These are phyloP conservation scores for Aurifilum marmelostoma DNA, from an alignment of 2,329 filamentous ascomycete species.

Conservation along the genomic window DNA sequence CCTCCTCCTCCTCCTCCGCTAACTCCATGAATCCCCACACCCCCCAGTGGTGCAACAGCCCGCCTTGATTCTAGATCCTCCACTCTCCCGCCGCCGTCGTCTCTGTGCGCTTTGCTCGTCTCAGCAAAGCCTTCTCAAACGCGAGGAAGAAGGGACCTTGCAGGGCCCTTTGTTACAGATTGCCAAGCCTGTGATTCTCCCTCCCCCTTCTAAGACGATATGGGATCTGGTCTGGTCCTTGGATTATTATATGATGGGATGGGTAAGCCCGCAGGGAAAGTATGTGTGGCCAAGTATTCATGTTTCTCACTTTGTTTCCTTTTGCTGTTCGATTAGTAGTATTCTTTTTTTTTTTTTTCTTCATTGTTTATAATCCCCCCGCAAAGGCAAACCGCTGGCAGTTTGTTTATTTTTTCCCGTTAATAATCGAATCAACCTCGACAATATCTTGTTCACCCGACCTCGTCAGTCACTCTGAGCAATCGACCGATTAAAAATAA, in stretches of 20 bases:
- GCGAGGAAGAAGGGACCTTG: not conserved
- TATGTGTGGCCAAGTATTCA: too few species aligned
- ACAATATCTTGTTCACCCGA: not conserved
- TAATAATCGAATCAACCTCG: not conserved
- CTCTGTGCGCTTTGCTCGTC: not conserved
- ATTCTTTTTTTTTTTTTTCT: not conserved
- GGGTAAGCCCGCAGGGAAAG: too few species aligned
- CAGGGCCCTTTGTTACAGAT: constrained; percentile 7
- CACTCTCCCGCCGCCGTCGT: too few species aligned
- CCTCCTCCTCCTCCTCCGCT: too few species aligned
- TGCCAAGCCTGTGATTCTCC: constrained; percentile 1
- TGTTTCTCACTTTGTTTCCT: not conserved
- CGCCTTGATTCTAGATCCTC: not conserved
- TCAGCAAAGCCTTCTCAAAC: not conserved
- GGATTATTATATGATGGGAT: too few species aligned
- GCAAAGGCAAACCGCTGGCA: not conserved
- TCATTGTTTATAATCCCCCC: too few species aligned
- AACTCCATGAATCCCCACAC: not conserved
- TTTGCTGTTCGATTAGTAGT: not conserved
- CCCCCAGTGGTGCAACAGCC: not conserved
- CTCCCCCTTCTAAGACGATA: not conserved
- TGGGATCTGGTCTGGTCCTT: too few species aligned
- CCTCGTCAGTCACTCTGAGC: not conserved
- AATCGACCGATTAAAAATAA: not conserved
- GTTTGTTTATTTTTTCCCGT: not conserved